Base-by-base conservation (phyloP, 805 yeast genomes). In the Brettanomyces sp. region DNA sequence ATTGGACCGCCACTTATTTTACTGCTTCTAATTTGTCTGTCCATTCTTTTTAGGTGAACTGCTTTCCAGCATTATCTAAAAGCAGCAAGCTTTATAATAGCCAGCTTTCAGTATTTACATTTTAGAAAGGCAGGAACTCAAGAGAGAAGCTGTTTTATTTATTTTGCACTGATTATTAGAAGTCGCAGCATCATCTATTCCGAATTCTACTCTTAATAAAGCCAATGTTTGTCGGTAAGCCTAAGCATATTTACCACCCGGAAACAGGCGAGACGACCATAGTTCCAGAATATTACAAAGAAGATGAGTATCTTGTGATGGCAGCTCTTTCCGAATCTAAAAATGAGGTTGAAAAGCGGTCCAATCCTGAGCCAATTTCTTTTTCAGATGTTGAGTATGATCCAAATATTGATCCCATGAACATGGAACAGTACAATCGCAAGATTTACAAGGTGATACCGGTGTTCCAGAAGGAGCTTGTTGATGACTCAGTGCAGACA, bases 391-490 rank as follows among this genome's bases (percentile, higher is more conserved):
- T 62, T 12, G 58, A 54, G 36, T 65, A 53, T 40, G 67, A 65
- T 45, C 54, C 63, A 3, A 9, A 44, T 0, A 23, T 62, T 11
- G 66, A 65, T 45, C 56, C 62, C 1, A 42, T 57, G 5, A 66
- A 65, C 50, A 47, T 55, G 56, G 54, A 51, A 3, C 70, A 66
- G 44, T 66, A 60, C 51, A 28, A 43, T 4, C 51, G 60, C 2
- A 64, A 64, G 47, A 49, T 51, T 4, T 66, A 64, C 49, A 61
- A 54, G 43, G 68, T 60, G 32, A 54, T 41, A 33, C 53, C 57
- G 3, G 45, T 50, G 4, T 56, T 46, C 44, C 47, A 45, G 13
- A 50, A 46, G 42, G 34, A 49, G 13, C 39, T 22, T 24, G 39
- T 36, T 12, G 30, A 38, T 2, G 44, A 37, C 9, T 8, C 44